Base-by-base conservation (phyloP, 2,329 filamentous ascomycete genomes). In the Alternaria triticina region DNA sequence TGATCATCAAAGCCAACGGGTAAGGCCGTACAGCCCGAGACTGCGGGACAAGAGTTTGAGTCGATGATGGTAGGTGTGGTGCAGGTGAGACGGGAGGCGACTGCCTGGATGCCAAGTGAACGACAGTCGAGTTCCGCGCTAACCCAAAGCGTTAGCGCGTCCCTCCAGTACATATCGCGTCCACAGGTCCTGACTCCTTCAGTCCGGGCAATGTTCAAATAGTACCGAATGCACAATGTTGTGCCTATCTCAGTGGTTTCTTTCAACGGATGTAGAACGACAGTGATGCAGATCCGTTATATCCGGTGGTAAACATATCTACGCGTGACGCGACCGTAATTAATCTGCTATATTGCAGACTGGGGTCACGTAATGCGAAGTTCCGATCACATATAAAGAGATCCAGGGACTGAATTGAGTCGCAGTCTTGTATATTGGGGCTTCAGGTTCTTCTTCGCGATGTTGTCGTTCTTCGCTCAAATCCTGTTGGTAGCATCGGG, bases 291-390 rank as follows among this genome's bases (percentile, higher is more conserved):
- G 36, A 33, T 51, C 7, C 28, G n/a, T 52, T 11, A 50, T 65
- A 62, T 59, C 62, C 36, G 45, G 36, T 51, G 51, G 36, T n/a
- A 59, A 49, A 49, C 49, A 36, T 40, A 12, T 50, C 45, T 20
- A 50, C 59, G 59, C 59, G 56, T 65, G 63, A 62, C 60, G 33
- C 36, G 47, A 54, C 28, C 11, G 17, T 50, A 58, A 65, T 65
- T 23, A 57, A 65, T 63, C 33, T 28, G 51, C 30, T 33, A 63
- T 51, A 62, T 65, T 65, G 28, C 28, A 23, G 20, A 49, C 52
- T 12, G 12, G 40, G 47, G 17, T 46, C 57, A 36, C 8, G 17
- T 23, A 25, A 12, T 15, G 13, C 9, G 6, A 11, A 30, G 23
- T 8, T 12, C 4, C 8, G 12, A 52, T 5, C 17, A 15, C n/a